Base-by-base conservation (phyloP, 1,284 basidiomycete species). In the Spongispora temasekensis region DNA sequence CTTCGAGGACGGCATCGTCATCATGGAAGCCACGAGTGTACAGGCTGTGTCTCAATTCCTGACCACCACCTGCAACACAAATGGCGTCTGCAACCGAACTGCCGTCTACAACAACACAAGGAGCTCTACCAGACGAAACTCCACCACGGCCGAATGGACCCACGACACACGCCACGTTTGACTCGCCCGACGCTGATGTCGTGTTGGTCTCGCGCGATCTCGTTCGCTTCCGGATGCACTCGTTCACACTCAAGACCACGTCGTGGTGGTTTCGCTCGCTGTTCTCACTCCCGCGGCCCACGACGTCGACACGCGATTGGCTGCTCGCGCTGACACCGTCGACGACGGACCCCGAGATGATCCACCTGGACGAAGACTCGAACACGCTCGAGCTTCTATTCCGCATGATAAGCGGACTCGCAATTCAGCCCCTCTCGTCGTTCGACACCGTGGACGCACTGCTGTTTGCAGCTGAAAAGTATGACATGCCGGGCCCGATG, bases 381-480 rank as follows among this genome's bases (percentile, higher is more conserved):
- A 64, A 72, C 32, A 82, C 81, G 0, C 78, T 89, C 35, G 84
- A 87, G 64, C 72, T 76, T 13, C 72, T 89, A 8, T 76, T 89
- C 5, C 80, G 81, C 62, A 86, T 89, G 81, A 75, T 83, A 25
- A 86, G 81, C 53, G 85, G 86, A 6, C 76, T 86, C 19, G 78
- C 82, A 2, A 77, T 88, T 23, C 74, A 79, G 21, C 73, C 76
- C 4, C 72, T 86, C n/a, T 75, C 77, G 52, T 78, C 80, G 1
- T 83, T 81, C 67, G 84, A 86, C 64, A 64, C 72, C 34, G 71
- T 88, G 60, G 85, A 87, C 58, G 75, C 79, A 4, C 67, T 89
- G 23, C 75, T 89, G 13, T 84, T 79, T 59, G 84, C 85, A 1
- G 82, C 86, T 0, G 87, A 89, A 64, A 88, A 87, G 66, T 88